Base-by-base conservation (phyloP, 192 early-diverging fungal genomes). In the Umbelopsis sp. region DNA sequence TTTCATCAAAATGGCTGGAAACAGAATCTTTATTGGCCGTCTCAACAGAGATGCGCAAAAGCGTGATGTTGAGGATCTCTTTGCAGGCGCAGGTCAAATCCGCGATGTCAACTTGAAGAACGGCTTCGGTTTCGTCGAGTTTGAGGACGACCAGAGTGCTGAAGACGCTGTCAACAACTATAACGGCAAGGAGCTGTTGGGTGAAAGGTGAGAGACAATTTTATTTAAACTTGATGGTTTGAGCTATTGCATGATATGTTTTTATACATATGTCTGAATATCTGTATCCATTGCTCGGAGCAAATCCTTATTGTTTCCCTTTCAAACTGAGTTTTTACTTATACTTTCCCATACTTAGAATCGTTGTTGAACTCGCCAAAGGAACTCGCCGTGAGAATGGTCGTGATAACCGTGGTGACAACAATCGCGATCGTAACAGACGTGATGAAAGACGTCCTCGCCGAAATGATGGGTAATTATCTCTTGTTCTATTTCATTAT, bases 71-170 rank as follows among this genome's bases (percentile, higher is more conserved):
- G 92, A 95, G 82, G 81, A 83, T 68, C 88, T 94, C 58, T 91
- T 92, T 78, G 86, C 86, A 71, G 86, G 86, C 58, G 94, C 91
- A 67, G 95, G 95, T 16, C 82, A 88, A 37, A 89, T 95, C 70
- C 84, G 86, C 73, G 94, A 96, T 74, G 87, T 95, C 49, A 91
- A 90, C 72, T 74, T 93, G 74, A 85, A 92, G 73, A 85, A 88
- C 25, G 95, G 96, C 41, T 98, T 95, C 81, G 95, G 92, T 46
- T 98, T 98, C 84, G 93, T 98, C 49, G 97, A 98, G 84, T 97
- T 94, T 76, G 88, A 86, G 53, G 91, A 96, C 78, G 78, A 78
- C 23, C 84, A 91, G 67, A 94, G 97, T 82, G 95, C 95, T 46
- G 86, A 93, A 58, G 94, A 97, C 81, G 94, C 91, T 52, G 91